phyloP scores from a whole-genome alignment of 2,329 filamentous ascomycete species.

The Aspergillus intermedius region DNA sequence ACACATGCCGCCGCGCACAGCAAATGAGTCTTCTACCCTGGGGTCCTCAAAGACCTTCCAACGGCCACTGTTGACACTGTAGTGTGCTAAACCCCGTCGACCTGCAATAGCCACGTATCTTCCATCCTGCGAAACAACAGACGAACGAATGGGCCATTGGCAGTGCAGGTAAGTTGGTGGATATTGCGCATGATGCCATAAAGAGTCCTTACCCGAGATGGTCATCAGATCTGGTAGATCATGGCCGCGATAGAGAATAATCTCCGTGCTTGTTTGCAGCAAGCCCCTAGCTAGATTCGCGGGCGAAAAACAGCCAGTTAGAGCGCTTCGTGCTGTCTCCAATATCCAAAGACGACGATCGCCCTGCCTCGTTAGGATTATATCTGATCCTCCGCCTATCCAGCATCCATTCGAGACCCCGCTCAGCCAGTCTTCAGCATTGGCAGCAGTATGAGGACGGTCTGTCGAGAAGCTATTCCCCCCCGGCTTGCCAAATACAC shows the following conservation, averaged over 20 bases:
- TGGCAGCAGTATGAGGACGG: conserved; percentile 54
- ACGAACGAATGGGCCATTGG: conserved; percentile 87
- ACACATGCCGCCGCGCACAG: conserved; percentile 92
- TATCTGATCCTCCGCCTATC: conserved; percentile 80
- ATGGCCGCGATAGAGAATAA: conserved; percentile 91
- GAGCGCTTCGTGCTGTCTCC: conserved; percentile 90
- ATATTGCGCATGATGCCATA: conserved; percentile 92
- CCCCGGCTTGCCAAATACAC: conserved; percentile 87
- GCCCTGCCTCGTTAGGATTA: conserved; percentile 64
- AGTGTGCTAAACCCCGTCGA: conserved; percentile 83
- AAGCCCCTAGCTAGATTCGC: conserved; percentile 86
- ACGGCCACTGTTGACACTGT: conserved; percentile 85
- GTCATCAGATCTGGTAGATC: conserved; percentile 84
- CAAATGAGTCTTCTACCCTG: conserved; percentile 79
- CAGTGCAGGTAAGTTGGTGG: conserved; percentile 77
- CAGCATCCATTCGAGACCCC: conserved; percentile 73
- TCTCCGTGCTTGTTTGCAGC: conserved; percentile 76
- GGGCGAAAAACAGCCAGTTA: conserved; percentile 83
- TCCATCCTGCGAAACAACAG: conserved; percentile 84
- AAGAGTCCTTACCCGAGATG: conserved; percentile 80
- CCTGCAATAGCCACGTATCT: conserved; percentile 96
- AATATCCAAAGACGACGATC: conserved; percentile 78
- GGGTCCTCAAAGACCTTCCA: conserved; percentile 92
- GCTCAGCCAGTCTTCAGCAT: conserved; percentile 77
- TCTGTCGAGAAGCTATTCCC: conserved; percentile 77